Conservation (phyloP, 1,139 yeast species). For the Magnusiomyces ingens region DNA sequence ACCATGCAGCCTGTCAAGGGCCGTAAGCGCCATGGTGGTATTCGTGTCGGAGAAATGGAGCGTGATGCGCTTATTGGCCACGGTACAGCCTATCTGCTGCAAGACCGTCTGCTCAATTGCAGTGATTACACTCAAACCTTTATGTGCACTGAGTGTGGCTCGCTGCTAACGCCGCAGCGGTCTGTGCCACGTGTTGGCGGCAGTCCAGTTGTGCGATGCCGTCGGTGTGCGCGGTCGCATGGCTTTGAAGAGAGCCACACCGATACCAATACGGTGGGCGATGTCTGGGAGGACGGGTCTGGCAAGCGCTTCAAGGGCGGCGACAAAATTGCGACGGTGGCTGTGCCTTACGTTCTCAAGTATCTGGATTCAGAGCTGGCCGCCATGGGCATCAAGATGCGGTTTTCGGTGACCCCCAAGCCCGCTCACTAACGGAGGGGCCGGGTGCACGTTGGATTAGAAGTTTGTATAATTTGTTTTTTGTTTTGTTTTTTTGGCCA, state of each 20-base stretch:
- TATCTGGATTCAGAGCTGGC: constrained; percentile 92
- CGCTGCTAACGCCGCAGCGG: constrained; percentile 78
- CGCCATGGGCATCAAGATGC: constrained; percentile 96
- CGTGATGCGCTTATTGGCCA: constrained; percentile 98
- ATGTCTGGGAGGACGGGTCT: constrained; percentile 95
- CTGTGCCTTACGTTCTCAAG: constrained; percentile 93
- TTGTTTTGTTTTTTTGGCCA: neutral
- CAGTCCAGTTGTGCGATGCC: constrained; percentile 71
- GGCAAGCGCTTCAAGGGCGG: constrained; percentile 92
- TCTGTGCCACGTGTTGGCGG: constrained; percentile 90
- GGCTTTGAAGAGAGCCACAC: neutral
- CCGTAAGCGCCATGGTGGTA: constrained; percentile 98
- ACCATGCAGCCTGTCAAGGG: constrained; percentile 99
- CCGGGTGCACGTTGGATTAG: too few relatives aligned
- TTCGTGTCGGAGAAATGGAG: constrained; percentile 99
- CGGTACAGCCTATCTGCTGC: constrained; percentile 94
- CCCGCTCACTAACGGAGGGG: neutral
- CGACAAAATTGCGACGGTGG: constrained; percentile 83
- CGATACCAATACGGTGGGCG: constrained; percentile 46
- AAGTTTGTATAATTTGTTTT: neutral
- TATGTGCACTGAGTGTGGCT: constrained; percentile 89
- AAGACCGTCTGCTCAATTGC: constrained; percentile 91
- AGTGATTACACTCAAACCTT: constrained; percentile 92
- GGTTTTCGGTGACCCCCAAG: constrained; percentile 58
- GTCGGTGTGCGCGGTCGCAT: constrained; percentile 64